Percentiles rank a stretch among this genome's conserved stretches.
Evolutionary conservation across 2,329 filamentous ascomycete species (phyloP).

Genomic region (Chaetomium strumarium): DNA sequence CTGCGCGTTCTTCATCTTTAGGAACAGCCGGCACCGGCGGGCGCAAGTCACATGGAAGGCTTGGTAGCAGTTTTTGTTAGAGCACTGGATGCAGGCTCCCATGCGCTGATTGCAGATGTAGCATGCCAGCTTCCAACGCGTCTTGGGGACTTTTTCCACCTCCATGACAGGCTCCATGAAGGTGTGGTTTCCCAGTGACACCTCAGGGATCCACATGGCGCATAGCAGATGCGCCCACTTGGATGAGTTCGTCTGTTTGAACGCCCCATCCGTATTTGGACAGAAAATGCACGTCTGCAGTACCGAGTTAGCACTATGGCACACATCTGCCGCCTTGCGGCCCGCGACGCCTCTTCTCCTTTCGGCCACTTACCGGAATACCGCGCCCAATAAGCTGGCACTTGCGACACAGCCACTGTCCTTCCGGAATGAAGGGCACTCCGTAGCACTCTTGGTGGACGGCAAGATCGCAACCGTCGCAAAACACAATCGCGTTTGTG

Average conservation of each 20-base stretch:
- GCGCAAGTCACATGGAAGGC: constrained; percentile 98
- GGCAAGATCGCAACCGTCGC: constrained; percentile 93
- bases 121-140: constrained; percentile 86
- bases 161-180: constrained; percentile 99
- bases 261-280: constrained; percentile 93
- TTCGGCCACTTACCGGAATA: constrained; percentile 58
- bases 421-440: constrained; percentile 96
- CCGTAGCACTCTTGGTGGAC: constrained; percentile 99
- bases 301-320: neutral
- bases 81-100: constrained; percentile 97
- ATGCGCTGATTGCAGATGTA: constrained; percentile 97
- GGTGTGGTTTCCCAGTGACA: constrained; percentile 88
- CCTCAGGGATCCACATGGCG: constrained; percentile 97
- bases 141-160: constrained; percentile 93
- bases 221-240: constrained; percentile 97
- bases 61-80: constrained; percentile 94
- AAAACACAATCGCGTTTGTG: constrained; percentile 98
- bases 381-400: constrained; percentile 93
- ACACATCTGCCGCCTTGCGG: neutral
- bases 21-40: constrained; percentile 74
- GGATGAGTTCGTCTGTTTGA: constrained; percentile 94
- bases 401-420: constrained; percentile 95
- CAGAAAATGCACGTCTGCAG: constrained; percentile 89
- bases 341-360: neutral
- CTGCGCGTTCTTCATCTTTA: constrained; percentile 94